Evolutionary conservation across 495 filamentous ascomycete genomes (phyloP), one percentile per base, ranked within the genome.

Genomic region (Lasiosphaeria ovina): DNA sequence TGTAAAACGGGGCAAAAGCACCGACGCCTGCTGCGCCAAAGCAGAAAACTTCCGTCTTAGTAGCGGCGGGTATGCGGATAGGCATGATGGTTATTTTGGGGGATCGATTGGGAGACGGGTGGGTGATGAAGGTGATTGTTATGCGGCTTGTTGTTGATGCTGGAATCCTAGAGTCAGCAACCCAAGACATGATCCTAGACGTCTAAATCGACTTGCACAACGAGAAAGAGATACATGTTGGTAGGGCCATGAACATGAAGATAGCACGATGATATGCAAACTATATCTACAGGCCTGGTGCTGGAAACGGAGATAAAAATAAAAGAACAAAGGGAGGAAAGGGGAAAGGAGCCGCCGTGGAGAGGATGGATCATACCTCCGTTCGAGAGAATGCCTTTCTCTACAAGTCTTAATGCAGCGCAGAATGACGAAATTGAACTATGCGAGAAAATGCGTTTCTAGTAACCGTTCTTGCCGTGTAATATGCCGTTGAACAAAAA

Each of bases 1-100:
- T 68, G 71, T 79, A 79, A 66, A 81, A 75, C 1, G 79, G 79
- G 8, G 78, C 76, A 48, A 81, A 75, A 51, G 66, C 72, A 44
- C 60, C 60, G 57, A 77, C 62, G 60, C 79, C 74, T 38, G 78
- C 79, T 31, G 74, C 63, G 51, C 74, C 73, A 64, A 77, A 76
- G 63, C 65, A 71, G 60, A 78, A 66, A 45, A 75, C 62, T 67
- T 80, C 78, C 35, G 67, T 69, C 10, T 65, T 54, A 54, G 65
- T 62, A 58, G 77, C 72, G 47, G 62, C 70, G 66, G 79, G 77
- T 60, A 81, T 71, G 60, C 77, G 73, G 72, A 79, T 67, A 49
- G 75, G 74, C 79, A 81, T 81, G 60, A 61, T 80, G 62, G 16
- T 34, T 54, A 49, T 54, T 58, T 38, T 33, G 58, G 54, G 32